A percentile compares a stretch with the other conserved stretches of the same genome.
phyloP scores from a whole-genome alignment of 2,329 filamentous ascomycete genomes.

The Fusarium papillatum region DNA sequence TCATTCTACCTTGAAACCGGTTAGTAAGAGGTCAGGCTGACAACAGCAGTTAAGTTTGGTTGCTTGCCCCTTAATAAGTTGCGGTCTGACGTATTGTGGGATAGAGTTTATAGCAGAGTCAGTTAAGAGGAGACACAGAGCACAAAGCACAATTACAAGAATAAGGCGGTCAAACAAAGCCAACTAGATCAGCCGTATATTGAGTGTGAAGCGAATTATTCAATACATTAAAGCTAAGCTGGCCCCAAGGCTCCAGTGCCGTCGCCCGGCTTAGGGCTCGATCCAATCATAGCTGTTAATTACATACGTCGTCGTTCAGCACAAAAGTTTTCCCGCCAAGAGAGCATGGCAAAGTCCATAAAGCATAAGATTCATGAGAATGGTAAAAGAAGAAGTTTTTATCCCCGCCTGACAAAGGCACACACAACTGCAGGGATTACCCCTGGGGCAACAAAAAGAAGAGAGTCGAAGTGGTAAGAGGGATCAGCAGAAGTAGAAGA shows the following conservation, averaged over 20 bases:
- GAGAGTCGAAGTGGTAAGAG: constrained; percentile 9
- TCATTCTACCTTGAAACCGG: background rate
- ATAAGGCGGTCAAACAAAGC: background rate
- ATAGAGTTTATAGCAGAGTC: background rate
- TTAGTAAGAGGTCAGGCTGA: background rate
- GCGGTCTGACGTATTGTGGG: background rate
- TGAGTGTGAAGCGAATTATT: constrained; percentile 26
- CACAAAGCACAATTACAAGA: background rate
- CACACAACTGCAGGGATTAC: constrained; percentile 26
- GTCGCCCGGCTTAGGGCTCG: constrained; percentile 14
- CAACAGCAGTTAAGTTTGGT: background rate
- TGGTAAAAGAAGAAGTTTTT: background rate
- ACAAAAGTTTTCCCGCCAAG: constrained; percentile 22
- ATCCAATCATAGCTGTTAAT: constrained; percentile 32
- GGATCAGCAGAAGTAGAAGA: constrained; percentile 19
- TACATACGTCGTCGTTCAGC: constrained; percentile 24
- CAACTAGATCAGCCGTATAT: background rate
- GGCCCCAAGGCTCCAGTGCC: constrained; percentile 7
- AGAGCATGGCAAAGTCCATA: constrained; percentile 22
- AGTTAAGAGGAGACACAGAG: background rate
- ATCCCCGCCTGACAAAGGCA: constrained; percentile 22
- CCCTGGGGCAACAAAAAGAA: constrained; percentile 19
- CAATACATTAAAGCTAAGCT: constrained; percentile 14
- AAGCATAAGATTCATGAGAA: constrained; percentile 22
- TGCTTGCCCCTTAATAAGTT: background rate